These are phyloP conservation scores for Ogataea ganodermae DNA, from an alignment of 805 yeast genomes.

Conservation along the genomic window DNA sequence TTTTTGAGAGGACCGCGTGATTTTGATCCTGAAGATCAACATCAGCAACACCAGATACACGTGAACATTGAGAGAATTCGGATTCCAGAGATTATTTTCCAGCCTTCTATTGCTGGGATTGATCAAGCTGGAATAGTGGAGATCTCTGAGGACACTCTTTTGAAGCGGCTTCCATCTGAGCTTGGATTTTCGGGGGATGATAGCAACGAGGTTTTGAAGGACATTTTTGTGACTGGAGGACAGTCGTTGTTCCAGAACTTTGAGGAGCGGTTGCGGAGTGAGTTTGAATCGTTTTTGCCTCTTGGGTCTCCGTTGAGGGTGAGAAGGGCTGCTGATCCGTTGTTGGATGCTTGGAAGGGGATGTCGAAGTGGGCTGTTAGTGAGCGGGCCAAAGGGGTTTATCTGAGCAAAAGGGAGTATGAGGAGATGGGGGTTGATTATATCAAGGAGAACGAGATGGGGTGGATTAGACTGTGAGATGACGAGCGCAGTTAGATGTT, in stretches of 20 bases:
- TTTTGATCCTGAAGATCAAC: conserved; percentile 77
- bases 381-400: conserved; percentile 44
- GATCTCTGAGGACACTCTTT: conserved; percentile 63
- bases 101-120: conserved; percentile 90
- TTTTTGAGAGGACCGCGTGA: conserved; percentile 90
- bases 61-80: conserved; percentile 87
- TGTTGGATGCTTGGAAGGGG: conserved; percentile 89
- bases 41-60: conserved; percentile 88
- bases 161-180: conserved; percentile 58
- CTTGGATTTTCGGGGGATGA: conserved; percentile 55
- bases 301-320: conserved; percentile 61
- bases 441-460: conserved; percentile 80
- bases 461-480: conserved; percentile 38
- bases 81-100: conserved; percentile 89
- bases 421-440: conserved; percentile 89
- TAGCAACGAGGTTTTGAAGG: conserved; percentile 49
- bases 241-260: conserved; percentile 66
- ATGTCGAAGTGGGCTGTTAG: conserved; percentile 77
- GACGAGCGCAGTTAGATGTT: too few species aligned
- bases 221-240: conserved; percentile 88
- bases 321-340: conserved; percentile 64
- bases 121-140: conserved; percentile 96
- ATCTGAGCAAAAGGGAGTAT: conserved; percentile 70
- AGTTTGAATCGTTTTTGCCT: conserved; percentile 73
- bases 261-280: conserved; percentile 64